These are phyloP conservation scores for Blastocladiella emersonii DNA, from an alignment of 371 early-diverging fungal genomes.

Conservation along the genomic window DNA sequence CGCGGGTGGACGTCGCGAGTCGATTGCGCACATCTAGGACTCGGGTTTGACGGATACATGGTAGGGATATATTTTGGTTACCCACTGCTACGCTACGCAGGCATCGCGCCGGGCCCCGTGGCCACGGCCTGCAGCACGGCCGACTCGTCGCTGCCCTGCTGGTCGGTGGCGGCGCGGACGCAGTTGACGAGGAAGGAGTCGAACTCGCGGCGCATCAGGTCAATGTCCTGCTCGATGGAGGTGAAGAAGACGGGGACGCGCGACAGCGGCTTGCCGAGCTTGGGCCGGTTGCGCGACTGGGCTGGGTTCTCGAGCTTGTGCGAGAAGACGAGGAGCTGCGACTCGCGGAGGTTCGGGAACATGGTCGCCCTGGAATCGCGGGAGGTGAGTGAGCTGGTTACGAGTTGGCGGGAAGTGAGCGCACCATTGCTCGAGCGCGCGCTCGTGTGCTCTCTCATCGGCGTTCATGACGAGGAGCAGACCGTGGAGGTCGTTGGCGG, in stretches of 20 bases:
- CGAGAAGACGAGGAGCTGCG: neutral
- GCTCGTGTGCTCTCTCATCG: neutral
- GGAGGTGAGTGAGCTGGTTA: neutral
- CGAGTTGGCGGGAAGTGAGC: neutral
- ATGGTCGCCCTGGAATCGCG: neutral
- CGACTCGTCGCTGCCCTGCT: neutral
- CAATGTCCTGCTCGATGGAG: neutral
- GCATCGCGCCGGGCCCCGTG: too few species aligned
- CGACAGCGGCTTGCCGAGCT: neutral
- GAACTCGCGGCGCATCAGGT: neutral
- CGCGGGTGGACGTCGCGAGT: too few species aligned
- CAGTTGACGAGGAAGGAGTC: neutral
- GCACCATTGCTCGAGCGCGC: neutral
- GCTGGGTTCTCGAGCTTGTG: neutral
- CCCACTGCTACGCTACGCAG: too few species aligned
- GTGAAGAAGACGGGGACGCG: neutral
- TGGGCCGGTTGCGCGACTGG: neutral
- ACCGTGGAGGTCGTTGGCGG: neutral
- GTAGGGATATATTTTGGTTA: too few species aligned
- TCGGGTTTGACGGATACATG: too few species aligned
- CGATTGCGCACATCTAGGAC: too few species aligned
- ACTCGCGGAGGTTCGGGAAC: neutral
- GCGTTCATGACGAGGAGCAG: slow-evolving; percentile 1
- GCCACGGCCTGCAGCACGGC: neutral
- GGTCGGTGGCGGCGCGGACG: neutral